Base-by-base conservation (phyloP, 2,329 filamentous ascomycete species). In the Colletotrichum tamarilloi region DNA sequence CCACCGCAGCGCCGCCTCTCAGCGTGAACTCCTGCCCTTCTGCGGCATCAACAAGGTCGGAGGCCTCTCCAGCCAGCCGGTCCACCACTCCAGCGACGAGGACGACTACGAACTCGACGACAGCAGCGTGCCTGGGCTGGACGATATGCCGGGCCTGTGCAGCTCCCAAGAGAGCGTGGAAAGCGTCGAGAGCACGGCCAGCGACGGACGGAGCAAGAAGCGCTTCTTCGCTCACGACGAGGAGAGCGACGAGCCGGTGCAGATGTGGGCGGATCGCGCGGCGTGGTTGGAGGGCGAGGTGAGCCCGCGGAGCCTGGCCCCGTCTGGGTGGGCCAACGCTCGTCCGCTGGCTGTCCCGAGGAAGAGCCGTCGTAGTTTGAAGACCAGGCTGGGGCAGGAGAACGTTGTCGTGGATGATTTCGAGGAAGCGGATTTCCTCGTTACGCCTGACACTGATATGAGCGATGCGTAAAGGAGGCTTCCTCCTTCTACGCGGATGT, bases 31-130 rank as follows among this genome's bases (percentile, higher is more conserved):
- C 5, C 85, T 92, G 8, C 94, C 95, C 0, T 97, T 95, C 80
- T 96, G 94, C 80, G 95, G 94, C 30, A 87, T 97, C 76, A 88
- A 94, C 84, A 95, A 92, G 78, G 87, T 94, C 68, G 94, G 93
- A 52, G 93, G 93, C 0, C 83, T 92, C 55, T 88, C 88, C 35
- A 85, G 88, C 32, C 92, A 95, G 79, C 86, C 89, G 16, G 81
- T 84, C 26, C 82, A 60, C 38, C 42, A 75, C 16, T 71, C 74
- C 19, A 72, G 75, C 55, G 76, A 76, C 46, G 66, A 74, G n/a
- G 75, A 76, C 5, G 75, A 63, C 42, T 73, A 78, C 22, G 78
- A 82, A 56, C 77, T 77, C 19, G 24, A 30, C 24, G 59, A 77
- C n/a, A 16, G 22, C 24, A 46, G 38, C 4, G 71, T 82, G 5